Conservation (phyloP, 73 alveolate species). For the Stentor roeselii region DNA sequence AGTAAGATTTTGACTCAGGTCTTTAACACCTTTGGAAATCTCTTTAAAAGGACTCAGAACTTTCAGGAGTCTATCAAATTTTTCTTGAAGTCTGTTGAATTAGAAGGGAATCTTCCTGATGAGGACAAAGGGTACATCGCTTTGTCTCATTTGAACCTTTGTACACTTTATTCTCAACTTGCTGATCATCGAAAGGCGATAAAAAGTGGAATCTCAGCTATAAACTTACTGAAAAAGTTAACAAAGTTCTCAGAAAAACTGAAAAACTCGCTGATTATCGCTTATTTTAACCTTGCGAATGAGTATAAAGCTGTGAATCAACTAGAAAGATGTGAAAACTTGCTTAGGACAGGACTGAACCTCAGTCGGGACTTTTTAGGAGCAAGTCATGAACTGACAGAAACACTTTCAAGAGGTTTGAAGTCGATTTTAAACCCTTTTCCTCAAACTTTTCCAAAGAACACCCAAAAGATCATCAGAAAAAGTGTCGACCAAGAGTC, state of each 20-base stretch:
- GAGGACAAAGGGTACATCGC: not conserved
- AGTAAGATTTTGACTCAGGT: not conserved
- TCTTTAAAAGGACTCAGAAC: not conserved
- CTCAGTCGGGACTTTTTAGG: not conserved
- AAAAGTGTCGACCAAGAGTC: too few relatives aligned
- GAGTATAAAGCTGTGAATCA: not conserved
- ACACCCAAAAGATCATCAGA: too few relatives aligned
- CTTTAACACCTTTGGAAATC: not conserved
- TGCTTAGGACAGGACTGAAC: not conserved
- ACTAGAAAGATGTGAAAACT: not conserved
- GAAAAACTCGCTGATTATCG: not conserved
- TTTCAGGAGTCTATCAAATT: not conserved
- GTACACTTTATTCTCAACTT: constrained; percentile 12
- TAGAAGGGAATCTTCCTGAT: not conserved
- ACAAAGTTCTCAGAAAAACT: not conserved
- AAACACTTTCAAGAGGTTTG: not conserved
- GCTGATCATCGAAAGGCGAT: not conserved
- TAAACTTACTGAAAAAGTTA: not conserved
- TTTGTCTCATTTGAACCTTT: not conserved
- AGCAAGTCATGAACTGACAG: not conserved
- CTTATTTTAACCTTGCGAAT: not conserved
- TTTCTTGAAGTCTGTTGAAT: not conserved
- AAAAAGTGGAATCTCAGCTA: constrained; percentile 4
- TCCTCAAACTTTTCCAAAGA: too few relatives aligned
- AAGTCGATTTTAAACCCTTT: too few relatives aligned